phyloP scores from a whole-genome alignment of 495 filamentous ascomycete genomes.

The Aspergillus wentii region DNA sequence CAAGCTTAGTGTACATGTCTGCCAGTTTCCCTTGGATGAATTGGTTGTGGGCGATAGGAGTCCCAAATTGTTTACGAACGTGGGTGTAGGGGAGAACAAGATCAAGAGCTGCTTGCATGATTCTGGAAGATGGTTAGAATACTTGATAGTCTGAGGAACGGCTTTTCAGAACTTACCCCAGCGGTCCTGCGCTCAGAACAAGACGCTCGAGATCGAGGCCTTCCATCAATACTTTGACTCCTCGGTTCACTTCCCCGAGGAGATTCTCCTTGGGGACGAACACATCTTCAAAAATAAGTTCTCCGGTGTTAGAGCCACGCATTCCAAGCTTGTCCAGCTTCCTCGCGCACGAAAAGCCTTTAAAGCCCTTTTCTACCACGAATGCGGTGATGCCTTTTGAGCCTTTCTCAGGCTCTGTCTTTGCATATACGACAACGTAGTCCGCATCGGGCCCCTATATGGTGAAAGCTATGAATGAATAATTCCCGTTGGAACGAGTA shows the following conservation, averaged over 20 bases:
- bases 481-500: neutral
- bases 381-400: conserved; percentile 96
- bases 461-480: neutral
- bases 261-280: conserved; percentile 83
- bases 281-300: conserved; percentile 87
- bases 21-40: conserved; percentile 89
- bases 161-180: conserved; percentile 47
- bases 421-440: conserved; percentile 88
- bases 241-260: conserved; percentile 72
- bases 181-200: conserved; percentile 84
- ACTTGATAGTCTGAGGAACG: neutral
- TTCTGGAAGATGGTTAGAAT: conserved; percentile 38
- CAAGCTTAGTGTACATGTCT: conserved; percentile 94
- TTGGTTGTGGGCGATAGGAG: conserved; percentile 88
- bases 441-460: conserved; percentile 82
- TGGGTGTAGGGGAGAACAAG: conserved; percentile 87
- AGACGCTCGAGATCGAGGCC: conserved; percentile 91
- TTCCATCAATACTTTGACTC: conserved; percentile 92
- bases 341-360: conserved; percentile 79
- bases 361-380: conserved; percentile 66
- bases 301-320: conserved; percentile 94
- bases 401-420: conserved; percentile 74
- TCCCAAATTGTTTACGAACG: conserved; percentile 80
- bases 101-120: conserved; percentile 93
- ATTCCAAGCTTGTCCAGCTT: conserved; percentile 99